Conservation (phyloP, 2,329 filamentous ascomycete species). For the Herpomyces periplanetae region DNA sequence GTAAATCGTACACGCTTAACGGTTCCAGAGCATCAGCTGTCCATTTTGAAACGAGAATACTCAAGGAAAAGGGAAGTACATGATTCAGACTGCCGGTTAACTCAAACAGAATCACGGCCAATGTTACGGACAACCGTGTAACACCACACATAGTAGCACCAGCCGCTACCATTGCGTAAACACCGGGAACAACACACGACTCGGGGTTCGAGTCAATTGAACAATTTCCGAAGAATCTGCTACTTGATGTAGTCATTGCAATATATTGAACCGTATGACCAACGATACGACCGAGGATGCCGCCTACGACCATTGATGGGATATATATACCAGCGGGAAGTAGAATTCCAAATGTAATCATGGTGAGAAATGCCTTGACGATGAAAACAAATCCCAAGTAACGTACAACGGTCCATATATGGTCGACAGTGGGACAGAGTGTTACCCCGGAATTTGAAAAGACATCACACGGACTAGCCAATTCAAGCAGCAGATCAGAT, state of each 20-base stretch:
- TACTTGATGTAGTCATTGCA: slow-evolving; percentile 29
- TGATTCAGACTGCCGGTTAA: slow-evolving; percentile 79
- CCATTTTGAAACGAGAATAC: slow-evolving; percentile 87
- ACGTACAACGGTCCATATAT: slow-evolving; percentile 35
- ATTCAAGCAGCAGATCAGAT: slow-evolving; percentile 52
- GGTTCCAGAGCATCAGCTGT: slow-evolving; percentile 82
- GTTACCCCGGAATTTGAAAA: slow-evolving; percentile 25
- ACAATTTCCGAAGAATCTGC: slow-evolving; percentile 33
- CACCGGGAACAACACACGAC: slow-evolving; percentile 71
- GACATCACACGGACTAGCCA: slow-evolving; percentile 51
- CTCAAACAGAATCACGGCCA: slow-evolving; percentile 83
- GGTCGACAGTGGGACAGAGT: slow-evolving; percentile 31
- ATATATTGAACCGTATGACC: slow-evolving; percentile 53
- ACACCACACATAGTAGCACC: slow-evolving; percentile 95
- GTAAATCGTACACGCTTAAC: slow-evolving; percentile 65
- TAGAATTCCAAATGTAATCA: slow-evolving; percentile 80
- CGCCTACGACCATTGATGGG: slow-evolving; percentile 90
- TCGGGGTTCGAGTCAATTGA: slow-evolving; percentile 23
- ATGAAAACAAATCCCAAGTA: slow-evolving; percentile 39
- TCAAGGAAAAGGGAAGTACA: slow-evolving; percentile 66
- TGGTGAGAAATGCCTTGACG: slow-evolving; percentile 56
- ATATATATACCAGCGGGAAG: slow-evolving; percentile 89
- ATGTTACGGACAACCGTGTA: slow-evolving; percentile 57
- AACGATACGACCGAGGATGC: slow-evolving; percentile 50
- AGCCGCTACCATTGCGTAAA: slow-evolving; percentile 73